These are phyloP conservation scores for Herpetomonas tarakana DNA, from an alignment of 208 protist species.

Conservation along the genomic window DNA sequence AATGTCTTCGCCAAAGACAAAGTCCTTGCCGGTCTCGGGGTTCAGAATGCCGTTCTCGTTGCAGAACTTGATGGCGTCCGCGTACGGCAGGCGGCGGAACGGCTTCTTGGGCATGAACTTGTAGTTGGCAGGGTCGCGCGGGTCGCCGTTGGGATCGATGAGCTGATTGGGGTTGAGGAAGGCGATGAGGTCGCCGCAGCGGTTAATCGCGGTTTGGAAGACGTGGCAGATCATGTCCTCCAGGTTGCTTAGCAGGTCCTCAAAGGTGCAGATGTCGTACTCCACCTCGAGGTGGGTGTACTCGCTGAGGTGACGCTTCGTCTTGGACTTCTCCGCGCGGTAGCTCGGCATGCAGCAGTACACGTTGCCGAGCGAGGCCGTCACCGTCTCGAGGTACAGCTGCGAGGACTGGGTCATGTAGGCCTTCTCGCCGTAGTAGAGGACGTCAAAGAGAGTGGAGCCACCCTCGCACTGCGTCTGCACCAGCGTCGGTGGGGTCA, in stretches of 20 bases:
- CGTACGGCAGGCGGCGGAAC: constrained; percentile 96
- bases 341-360: constrained; percentile 97
- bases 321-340: constrained; percentile 98
- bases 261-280: constrained; percentile 96
- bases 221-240: constrained; percentile 95
- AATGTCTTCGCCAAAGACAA: constrained; percentile 97
- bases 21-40: constrained; percentile 83
- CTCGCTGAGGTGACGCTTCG: constrained; percentile 97
- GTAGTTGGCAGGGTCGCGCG: constrained; percentile 69
- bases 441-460: constrained; percentile 97
- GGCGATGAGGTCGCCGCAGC: constrained; percentile 72
- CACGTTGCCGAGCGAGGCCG: constrained; percentile 94
- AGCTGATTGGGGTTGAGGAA: constrained; percentile 91
- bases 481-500: constrained; percentile 97
- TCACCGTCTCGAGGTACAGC: constrained; percentile 98
- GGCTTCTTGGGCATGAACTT: constrained; percentile 93
- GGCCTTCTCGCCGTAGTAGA: constrained; percentile 97
- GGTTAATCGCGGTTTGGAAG: constrained; percentile 73
- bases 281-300: constrained; percentile 99
- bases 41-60: constrained; percentile 95
- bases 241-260: constrained; percentile 92
- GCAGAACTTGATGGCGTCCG: constrained; percentile 96
- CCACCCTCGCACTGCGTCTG: constrained; percentile 98
- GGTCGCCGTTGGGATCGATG: constrained; percentile 52
- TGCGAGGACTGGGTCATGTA: constrained; percentile 99